A percentile compares a stretch with the other conserved stretches of the same genome.
phyloP scores from a whole-genome alignment of 805 yeast genomes.

The Cyberlindnera bimundalis region DNA sequence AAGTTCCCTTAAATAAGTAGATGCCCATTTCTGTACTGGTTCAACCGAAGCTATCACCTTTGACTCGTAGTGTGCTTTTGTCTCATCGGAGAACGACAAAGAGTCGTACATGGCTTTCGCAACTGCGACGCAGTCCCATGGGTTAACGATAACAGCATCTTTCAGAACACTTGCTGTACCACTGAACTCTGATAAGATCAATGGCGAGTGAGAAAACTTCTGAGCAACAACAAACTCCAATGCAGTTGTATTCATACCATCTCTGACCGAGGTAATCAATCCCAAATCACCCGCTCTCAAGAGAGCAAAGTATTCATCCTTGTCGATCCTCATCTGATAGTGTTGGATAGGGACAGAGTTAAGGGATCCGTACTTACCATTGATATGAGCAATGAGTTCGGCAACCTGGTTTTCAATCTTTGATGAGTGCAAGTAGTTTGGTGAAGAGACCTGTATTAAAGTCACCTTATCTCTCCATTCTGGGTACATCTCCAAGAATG shows the following conservation, averaged over 20 bases:
- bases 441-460: slow-evolving; percentile 87
- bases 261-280: slow-evolving; percentile 84
- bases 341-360: slow-evolving; percentile 88
- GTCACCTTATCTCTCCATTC: slow-evolving; percentile 88
- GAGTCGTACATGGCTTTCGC: slow-evolving; percentile 78
- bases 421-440: slow-evolving; percentile 45
- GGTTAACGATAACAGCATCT: slow-evolving; percentile 83
- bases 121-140: slow-evolving; percentile 95
- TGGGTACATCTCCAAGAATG: slow-evolving; percentile 86
- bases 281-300: slow-evolving; percentile 88
- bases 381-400: slow-evolving; percentile 78
- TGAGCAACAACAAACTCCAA: slow-evolving; percentile 89
- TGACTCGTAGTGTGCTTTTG: slow-evolving; percentile 44
- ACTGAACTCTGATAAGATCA: slow-evolving; percentile 88
- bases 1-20: slow-evolving; percentile 51
- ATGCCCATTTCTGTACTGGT: slow-evolving; percentile 80
- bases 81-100: slow-evolving; percentile 48
- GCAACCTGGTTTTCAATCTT: slow-evolving; percentile 76
- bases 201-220: slow-evolving; percentile 66
- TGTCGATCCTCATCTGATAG: slow-evolving; percentile 83
- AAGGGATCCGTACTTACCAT: slow-evolving; percentile 78
- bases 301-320: slow-evolving; percentile 85
- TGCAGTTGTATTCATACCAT: slow-evolving; percentile 95
- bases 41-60: slow-evolving; percentile 63
- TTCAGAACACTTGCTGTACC: slow-evolving; percentile 74